phyloP scores from a whole-genome alignment of 495 filamentous ascomycete genomes.

The Penicillium pancosmium region DNA sequence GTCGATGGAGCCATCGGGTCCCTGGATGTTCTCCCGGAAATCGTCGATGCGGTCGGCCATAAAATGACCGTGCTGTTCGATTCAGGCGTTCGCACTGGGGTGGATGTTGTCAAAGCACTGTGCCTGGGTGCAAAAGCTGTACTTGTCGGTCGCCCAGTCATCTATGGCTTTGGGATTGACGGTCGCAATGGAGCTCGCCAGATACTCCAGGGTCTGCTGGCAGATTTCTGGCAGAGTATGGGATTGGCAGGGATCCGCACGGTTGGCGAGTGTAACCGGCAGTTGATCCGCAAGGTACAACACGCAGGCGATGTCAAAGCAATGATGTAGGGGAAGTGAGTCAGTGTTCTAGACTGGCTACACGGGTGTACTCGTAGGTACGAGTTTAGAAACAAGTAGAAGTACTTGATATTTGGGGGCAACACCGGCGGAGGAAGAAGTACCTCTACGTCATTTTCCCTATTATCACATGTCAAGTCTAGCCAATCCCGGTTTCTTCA shows the following conservation, averaged over 20 bases:
- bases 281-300: conserved; percentile 52
- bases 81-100: conserved; percentile 61
- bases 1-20: conserved; percentile 67
- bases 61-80: conserved; percentile 65
- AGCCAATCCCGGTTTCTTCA: not conserved
- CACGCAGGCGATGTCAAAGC: conserved; percentile 56
- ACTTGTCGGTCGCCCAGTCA: conserved; percentile 81
- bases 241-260: conserved; percentile 56
- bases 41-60: conserved; percentile 60
- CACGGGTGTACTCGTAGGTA: not conserved
- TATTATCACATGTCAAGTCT: conserved; percentile 27
- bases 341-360: not conserved
- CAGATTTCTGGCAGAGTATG: conserved; percentile 65
- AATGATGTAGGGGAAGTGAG: conserved; percentile 33
- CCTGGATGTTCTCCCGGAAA: conserved; percentile 65
- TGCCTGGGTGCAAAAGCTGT: conserved; percentile 89
- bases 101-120: conserved; percentile 79
- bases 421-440: not conserved
- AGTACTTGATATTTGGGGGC: not conserved
- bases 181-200: conserved; percentile 61
- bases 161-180: conserved; percentile 74
- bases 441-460: conserved; percentile 18
- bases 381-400: not conserved
- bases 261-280: conserved; percentile 54
- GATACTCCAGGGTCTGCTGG: conserved; percentile 58